Evolutionary conservation across 371 early-diverging fungal species (phyloP).

Genomic region (Lichtheimia corymbifera): DNA sequence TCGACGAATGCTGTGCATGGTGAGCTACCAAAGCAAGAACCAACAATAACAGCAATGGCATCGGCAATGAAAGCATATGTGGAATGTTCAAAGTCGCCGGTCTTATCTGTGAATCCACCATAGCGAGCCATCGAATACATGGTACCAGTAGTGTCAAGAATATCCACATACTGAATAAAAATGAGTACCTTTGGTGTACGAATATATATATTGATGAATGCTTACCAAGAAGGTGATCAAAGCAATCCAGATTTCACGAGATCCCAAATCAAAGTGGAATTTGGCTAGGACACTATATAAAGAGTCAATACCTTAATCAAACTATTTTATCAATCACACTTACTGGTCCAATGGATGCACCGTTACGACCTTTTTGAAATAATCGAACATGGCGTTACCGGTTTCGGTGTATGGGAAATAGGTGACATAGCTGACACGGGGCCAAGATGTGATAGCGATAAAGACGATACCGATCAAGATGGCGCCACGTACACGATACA

Average conservation of each 20-base stretch:
- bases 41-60: conserved; percentile 64
- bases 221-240: conserved; percentile 70
- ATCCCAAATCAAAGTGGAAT: conserved; percentile 64
- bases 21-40: conserved; percentile 73
- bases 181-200: too few species aligned
- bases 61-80: conserved; percentile 74
- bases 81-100: conserved; percentile 79
- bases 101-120: conserved; percentile 72
- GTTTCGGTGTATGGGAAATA: conserved; percentile 71
- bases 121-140: conserved; percentile 81
- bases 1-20: conserved; percentile 81
- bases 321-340: neutral
- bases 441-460: conserved; percentile 74
- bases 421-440: conserved; percentile 63
- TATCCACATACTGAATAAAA: conserved; percentile 67
- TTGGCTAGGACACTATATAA: conserved; percentile 45
- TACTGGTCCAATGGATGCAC: conserved; percentile 59
- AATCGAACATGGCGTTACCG: conserved; percentile 67
- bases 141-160: conserved; percentile 80
- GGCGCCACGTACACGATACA: conserved; percentile 73
- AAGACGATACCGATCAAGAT: conserved; percentile 73
- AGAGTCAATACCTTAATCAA: neutral
- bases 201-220: too few species aligned
- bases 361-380: conserved; percentile 72
- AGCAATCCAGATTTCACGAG: conserved; percentile 76